Conservation (phyloP, 129 eudicot genomes). For the Scalesia atractyloides region DNA sequence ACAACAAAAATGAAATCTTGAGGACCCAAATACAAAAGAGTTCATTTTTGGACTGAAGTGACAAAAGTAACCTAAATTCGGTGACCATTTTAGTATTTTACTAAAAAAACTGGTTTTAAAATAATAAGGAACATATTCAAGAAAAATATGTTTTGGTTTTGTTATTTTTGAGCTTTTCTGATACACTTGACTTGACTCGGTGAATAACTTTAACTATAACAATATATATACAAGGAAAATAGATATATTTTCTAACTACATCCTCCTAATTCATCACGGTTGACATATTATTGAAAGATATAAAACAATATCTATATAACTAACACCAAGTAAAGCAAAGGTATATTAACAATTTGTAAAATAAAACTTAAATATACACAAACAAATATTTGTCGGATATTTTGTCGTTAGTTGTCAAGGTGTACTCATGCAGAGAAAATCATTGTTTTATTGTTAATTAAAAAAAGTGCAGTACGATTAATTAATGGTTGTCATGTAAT, state of each 20-base stretch:
- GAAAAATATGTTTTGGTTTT: background rate
- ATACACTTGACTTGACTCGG: background rate
- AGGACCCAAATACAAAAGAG: too few species aligned
- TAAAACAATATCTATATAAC: background rate
- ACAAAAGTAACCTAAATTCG: too few species aligned
- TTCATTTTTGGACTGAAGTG: too few species aligned
- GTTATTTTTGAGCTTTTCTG: background rate
- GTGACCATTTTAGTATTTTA: too few species aligned
- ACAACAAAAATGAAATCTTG: too few species aligned
- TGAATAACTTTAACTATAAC: background rate
- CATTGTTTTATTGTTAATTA: constrained; percentile 21
- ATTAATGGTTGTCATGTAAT: constrained; percentile 30
- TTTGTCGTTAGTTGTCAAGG: constrained; percentile 39
- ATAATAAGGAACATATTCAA: background rate
- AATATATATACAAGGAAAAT: background rate
- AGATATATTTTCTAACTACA: background rate
- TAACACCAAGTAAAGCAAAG: background rate
- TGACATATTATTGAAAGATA: background rate
- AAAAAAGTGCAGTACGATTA: background rate
- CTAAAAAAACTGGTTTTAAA: background rate
- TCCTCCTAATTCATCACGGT: background rate
- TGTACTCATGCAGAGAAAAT: constrained; percentile 28
- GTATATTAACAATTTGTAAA: background rate
- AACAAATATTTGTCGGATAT: constrained; percentile 29
- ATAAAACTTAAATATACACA: background rate